Evolutionary conservation across 345 rosid genomes (phyloP), one percentile per base, ranked within the genome.

Genomic region (Gossypium bickii): DNA sequence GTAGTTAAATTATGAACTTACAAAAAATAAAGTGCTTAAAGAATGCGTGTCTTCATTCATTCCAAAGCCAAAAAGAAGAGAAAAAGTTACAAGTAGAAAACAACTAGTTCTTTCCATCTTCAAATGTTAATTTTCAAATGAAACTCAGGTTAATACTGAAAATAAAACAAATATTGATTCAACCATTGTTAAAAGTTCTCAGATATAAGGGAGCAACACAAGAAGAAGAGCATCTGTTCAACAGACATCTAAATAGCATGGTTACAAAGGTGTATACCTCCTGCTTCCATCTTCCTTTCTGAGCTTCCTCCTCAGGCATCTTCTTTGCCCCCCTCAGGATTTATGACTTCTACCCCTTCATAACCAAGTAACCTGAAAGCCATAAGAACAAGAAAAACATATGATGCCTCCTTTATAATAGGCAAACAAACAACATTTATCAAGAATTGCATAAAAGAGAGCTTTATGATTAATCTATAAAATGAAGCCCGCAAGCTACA

Each of bases 291-390:
- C 98, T 86, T 82, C 98, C 97, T 82, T 80, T 88, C 71, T 80
- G 90, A 78, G 97, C 98, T 86, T 94, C 97, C 80, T 92, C 98
- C 83, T 83, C 97, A 0, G 93, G 93, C 94, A 63, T 92, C 97
- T 82, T 94, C 98, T 58, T 87, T 90, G 64, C 93, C 96, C 81
- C 97, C 98, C 55, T 93, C 98, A 8, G 98, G 98, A 82, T 93
- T 93, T 49, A 93, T 84, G 47, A 93, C 97, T 84, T 93, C 98
- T 69, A 93, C 77, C 16, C 91, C 97, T 87, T 92, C 98, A 77
- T 93, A 84, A 71, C 87, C 85, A 60, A 84, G 77, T 57, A 88
- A 48, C 44, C 93, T 93, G 84, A 41, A 74, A 27, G 49, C 25
- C 48, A 60, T 29, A 7, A 29, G 43, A 48, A 29, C 25, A 43